Evolutionary conservation across 1,139 yeast species (phyloP).

Genomic region (Pneumocystis murina): DNA sequence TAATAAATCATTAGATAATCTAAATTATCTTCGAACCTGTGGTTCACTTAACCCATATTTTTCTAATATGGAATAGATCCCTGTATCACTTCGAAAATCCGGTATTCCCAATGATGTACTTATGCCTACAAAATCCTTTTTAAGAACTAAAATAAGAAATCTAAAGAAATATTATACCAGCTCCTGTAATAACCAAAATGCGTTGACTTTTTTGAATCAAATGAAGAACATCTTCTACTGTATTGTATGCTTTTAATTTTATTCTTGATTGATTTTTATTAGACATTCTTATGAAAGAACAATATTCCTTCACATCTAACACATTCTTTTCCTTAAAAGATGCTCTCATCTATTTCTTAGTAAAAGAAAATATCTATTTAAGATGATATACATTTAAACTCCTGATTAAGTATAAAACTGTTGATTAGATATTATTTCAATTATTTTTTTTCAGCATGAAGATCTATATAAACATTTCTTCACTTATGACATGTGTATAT

Average conservation of each 20-base stretch:
- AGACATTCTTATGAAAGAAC: conserved; percentile 27
- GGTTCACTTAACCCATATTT: conserved; percentile 73
- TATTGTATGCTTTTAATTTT: conserved; percentile 37
- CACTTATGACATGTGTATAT: no score
- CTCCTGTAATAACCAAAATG: conserved; percentile 78
- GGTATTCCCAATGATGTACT: conserved; percentile 89
- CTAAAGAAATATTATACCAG: conserved; percentile 34
- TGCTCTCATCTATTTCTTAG: no score
- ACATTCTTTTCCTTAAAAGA: no score
- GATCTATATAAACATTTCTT: no score
- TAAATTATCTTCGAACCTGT: conserved; percentile 27
- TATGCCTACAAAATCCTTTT: conserved; percentile 25
- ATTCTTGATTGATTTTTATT: conserved; percentile 42
- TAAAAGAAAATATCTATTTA: no score
- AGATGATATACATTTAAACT: no score
- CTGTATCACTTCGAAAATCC: conserved; percentile 81
- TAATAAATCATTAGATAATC: background rate
- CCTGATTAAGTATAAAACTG: no score
- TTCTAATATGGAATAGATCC: conserved; percentile 59
- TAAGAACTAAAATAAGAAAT: background rate
- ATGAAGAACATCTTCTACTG: conserved; percentile 45
- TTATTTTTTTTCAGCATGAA: no score
- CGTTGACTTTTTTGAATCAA: conserved; percentile 42
- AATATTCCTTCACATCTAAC: background rate
- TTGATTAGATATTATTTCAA: no score